Evolutionary conservation across 176 grass and related monocot species (phyloP).

Genomic region (Neostapfia colusana): DNA sequence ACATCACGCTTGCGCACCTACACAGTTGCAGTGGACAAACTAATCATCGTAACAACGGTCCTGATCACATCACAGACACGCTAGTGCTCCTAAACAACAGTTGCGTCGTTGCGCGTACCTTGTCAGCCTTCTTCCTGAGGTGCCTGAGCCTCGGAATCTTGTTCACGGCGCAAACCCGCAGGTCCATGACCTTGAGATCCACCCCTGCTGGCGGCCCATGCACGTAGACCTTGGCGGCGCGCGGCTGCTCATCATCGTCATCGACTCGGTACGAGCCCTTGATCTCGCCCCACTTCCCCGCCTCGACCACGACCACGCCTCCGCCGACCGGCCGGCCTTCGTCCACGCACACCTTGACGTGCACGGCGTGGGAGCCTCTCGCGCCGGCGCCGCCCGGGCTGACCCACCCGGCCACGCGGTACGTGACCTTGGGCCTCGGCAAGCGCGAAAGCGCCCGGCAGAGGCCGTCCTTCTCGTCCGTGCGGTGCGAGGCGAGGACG

Average conservation of each 20-base stretch:
- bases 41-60: background rate
- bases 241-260: constrained; percentile 8
- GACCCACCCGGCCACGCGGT: constrained; percentile 63
- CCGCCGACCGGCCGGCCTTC: constrained; percentile 30
- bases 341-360: constrained; percentile 32
- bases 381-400: background rate
- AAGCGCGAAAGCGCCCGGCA: constrained; percentile 25
- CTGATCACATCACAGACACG: no score
- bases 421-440: constrained; percentile 45
- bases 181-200: constrained; percentile 64
- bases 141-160: constrained; percentile 52
- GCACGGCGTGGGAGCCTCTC: constrained; percentile 32
- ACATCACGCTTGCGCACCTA: constrained; percentile 79
- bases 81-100: no score
- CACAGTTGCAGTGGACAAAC: background rate
- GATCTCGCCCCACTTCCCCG: constrained; percentile 54
- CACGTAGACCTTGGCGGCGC: constrained; percentile 39
- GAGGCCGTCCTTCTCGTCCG: constrained; percentile 52
- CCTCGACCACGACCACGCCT: constrained; percentile 31
- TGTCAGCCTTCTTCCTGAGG: constrained; percentile 64
- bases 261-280: constrained; percentile 61
- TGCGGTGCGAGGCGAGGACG: constrained; percentile 41
- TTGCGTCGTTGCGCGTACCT: no score
- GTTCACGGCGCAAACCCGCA: constrained; percentile 53
- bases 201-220: constrained; percentile 51